Evolutionary conservation across 2,329 filamentous ascomycete species (phyloP).

Genomic region (Colletotrichum sp.): DNA sequence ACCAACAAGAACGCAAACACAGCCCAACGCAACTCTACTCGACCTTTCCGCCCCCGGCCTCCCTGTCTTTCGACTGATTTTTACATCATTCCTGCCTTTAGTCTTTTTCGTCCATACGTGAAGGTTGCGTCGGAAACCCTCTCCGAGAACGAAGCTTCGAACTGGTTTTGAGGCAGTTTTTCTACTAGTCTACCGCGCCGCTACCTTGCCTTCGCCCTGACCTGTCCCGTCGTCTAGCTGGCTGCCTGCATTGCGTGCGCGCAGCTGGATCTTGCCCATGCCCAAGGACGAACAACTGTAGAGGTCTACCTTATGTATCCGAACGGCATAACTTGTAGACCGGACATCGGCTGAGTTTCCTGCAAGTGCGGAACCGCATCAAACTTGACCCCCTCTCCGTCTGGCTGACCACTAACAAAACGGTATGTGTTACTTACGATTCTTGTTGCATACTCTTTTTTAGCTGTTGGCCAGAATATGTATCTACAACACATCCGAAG

Average conservation of each 20-base stretch:
- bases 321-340: neutral
- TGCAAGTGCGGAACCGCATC: neutral
- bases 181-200: neutral
- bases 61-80: slow-evolving; percentile 1
- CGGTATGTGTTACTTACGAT: neutral
- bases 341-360: neutral
- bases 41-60: neutral
- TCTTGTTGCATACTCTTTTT: neutral
- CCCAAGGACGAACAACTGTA: neutral
- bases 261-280: neutral
- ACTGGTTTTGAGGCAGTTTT: neutral
- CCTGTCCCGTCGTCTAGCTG: neutral
- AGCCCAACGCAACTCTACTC: neutral
- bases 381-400: neutral
- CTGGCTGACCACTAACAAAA: neutral
- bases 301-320: neutral
- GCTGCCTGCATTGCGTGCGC: neutral
- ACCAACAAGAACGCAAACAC: neutral
- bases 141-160: neutral
- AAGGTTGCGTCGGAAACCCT: neutral
- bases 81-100: neutral
- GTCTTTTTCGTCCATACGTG: neutral
- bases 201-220: neutral
- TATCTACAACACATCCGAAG: neutral
- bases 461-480: neutral